Evolutionary conservation across 257 asterid genomes (phyloP).

Genomic region (Lycium ferocissimum): DNA sequence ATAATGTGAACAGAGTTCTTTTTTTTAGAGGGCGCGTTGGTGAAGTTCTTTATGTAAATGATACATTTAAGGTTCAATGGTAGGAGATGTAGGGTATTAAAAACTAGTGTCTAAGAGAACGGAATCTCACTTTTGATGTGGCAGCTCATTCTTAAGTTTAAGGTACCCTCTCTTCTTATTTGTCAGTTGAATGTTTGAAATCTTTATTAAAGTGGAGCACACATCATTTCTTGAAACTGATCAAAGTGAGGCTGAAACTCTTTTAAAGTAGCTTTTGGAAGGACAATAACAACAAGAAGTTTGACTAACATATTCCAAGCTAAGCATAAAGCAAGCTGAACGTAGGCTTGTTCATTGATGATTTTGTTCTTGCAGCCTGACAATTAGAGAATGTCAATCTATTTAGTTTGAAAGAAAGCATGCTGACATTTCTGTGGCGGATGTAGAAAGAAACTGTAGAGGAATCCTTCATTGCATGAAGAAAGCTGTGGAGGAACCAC

Average conservation of each 20-base stretch:
- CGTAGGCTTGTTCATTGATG: background rate
- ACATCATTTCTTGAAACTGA: background rate
- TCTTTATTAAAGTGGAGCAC: background rate
- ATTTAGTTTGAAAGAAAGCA: background rate
- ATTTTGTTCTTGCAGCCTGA: background rate
- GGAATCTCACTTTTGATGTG: background rate
- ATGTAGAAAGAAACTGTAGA: background rate
- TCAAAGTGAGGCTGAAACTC: background rate
- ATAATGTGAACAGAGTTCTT: background rate
- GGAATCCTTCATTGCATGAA: background rate
- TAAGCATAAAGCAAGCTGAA: background rate
- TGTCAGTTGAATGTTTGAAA: slow-evolving; percentile 7
- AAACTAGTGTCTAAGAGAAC: background rate
- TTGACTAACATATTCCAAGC: background rate
- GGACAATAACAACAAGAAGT: too few species aligned
- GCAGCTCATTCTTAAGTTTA: background rate
- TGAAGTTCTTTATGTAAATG: background rate
- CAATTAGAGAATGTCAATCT: background rate
- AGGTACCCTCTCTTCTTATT: background rate
- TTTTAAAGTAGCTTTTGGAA: background rate
- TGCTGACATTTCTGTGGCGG: background rate
- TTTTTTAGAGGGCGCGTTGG: background rate
- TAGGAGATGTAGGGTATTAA: background rate
- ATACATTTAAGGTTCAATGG: background rate
- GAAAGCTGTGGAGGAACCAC: background rate